phyloP scores from a whole-genome alignment of 2,329 filamentous ascomycete species.

The Boeremia lycopersici region DNA sequence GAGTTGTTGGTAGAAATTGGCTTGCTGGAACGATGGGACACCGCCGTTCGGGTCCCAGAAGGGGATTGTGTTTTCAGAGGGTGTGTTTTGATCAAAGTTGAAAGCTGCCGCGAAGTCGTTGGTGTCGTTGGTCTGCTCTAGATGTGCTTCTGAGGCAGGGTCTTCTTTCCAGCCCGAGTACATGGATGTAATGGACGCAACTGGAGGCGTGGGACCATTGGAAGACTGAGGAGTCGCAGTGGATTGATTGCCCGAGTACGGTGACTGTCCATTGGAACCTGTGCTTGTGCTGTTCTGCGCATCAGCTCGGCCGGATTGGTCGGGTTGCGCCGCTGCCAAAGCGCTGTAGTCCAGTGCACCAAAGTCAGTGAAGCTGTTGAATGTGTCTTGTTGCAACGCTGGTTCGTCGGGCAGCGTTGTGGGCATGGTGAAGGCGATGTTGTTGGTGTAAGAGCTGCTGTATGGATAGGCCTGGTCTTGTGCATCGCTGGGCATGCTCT shows the following conservation, averaged over 20 bases:
- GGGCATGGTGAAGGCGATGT: conserved; percentile 34
- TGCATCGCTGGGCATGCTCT: conserved; percentile 29
- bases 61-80: conserved; percentile 39
- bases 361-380: conserved; percentile 37
- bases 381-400: conserved; percentile 30
- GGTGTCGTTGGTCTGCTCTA: conserved; percentile 33
- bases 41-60: conserved; percentile 36
- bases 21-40: conserved; percentile 31
- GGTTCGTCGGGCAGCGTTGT: conserved; percentile 29
- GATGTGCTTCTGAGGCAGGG: conserved; percentile 24
- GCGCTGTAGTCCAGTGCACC: conserved; percentile 33
- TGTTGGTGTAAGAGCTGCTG: conserved; percentile 28
- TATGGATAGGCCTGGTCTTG: conserved; percentile 30
- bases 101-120: conserved; percentile 40
- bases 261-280: conserved; percentile 42
- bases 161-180: conserved; percentile 48
- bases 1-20: conserved; percentile 44
- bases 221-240: conserved; percentile 41
- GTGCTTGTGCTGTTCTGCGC: conserved; percentile 39
- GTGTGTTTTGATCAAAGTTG: conserved; percentile 37
- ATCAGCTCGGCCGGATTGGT: conserved; percentile 31
- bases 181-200: conserved; percentile 44
- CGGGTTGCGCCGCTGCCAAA: conserved; percentile 30
- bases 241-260: conserved; percentile 43
- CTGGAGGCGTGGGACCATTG: conserved; percentile 39